These are phyloP conservation scores for Phylloporus rhodoxanthus DNA, from an alignment of 768 basidiomycete genomes.

Conservation along the genomic window DNA sequence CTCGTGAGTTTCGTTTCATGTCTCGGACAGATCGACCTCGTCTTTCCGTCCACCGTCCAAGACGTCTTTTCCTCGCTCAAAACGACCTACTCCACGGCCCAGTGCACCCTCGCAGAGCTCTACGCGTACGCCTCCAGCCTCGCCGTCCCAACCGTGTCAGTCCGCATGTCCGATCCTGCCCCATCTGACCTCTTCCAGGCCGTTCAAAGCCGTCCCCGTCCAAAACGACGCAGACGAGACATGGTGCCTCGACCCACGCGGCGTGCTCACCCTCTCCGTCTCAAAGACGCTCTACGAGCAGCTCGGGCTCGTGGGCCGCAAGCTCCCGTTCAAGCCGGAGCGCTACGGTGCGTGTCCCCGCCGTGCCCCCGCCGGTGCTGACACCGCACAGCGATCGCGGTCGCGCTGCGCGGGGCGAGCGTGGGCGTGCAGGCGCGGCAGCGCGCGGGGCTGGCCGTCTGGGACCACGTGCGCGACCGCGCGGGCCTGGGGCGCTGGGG, in stretches of 20 bases:
- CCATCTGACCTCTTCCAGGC: constrained; percentile 21
- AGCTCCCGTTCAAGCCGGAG: constrained; percentile 49
- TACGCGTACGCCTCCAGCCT: constrained; percentile 33
- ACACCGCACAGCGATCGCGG: constrained; percentile 38
- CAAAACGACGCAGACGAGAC: constrained; percentile 41
- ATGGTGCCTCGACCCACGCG: constrained; percentile 67
- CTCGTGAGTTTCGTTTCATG: constrained; percentile 1
- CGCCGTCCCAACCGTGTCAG: constrained; percentile 10
- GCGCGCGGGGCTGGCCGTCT: constrained; percentile 37
- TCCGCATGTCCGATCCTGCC: not conserved
- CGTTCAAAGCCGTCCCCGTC: constrained; percentile 33
- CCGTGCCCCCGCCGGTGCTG: not conserved
- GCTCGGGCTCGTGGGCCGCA: constrained; percentile 54
- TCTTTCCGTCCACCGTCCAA: constrained; percentile 45
- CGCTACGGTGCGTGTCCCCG: constrained; percentile 40
- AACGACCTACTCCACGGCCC: constrained; percentile 42
- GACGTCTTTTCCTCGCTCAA: constrained; percentile 37
- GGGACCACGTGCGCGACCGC: constrained; percentile 43
- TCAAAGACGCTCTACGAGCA: constrained; percentile 54
- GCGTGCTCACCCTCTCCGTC: constrained; percentile 51
- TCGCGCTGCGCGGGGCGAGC: constrained; percentile 40
- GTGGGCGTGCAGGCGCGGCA: constrained; percentile 34
- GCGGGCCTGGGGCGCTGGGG: constrained; percentile 38
- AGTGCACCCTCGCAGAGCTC: constrained; percentile 40
- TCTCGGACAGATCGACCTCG: constrained; percentile 49